Conservation (phyloP, 331 rosid species). For the Rhamnella rubrinervis region DNA sequence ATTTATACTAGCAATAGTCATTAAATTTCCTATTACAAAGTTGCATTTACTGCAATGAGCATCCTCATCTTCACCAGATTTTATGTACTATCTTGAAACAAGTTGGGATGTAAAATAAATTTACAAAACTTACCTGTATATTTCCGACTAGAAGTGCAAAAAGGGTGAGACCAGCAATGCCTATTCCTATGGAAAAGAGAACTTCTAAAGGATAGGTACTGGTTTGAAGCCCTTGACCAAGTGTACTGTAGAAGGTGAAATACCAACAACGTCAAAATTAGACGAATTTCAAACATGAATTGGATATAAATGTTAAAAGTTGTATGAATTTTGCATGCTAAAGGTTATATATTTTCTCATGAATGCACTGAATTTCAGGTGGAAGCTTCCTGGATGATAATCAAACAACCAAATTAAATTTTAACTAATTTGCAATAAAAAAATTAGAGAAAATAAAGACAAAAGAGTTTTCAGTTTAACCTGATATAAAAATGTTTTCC, state of each 20-base stretch:
- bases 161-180: slow-evolving; percentile 69
- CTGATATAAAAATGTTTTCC: too few relatives aligned
- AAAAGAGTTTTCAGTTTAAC: not conserved
- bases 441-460: not conserved
- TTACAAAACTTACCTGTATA: slow-evolving; percentile 39
- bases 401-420: not conserved
- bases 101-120: not conserved
- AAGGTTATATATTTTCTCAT: too few relatives aligned
- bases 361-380: too few relatives aligned
- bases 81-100: not conserved
- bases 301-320: not conserved
- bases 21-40: too few relatives aligned
- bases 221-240: slow-evolving; percentile 83
- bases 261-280: slow-evolving; percentile 17
- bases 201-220: slow-evolving; percentile 71
- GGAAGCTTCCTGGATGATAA: too few relatives aligned
- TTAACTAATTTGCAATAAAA: not conserved
- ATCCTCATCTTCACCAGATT: not conserved
- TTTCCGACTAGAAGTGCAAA: slow-evolving; percentile 85
- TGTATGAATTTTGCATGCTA: not conserved
- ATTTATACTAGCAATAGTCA: not conserved
- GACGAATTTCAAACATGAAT: not conserved
- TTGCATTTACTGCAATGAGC: not conserved
- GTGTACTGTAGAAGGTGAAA: slow-evolving; percentile 59
- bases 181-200: slow-evolving; percentile 67